A percentile compares a stretch with the other conserved stretches of the same genome.
phyloP scores from a whole-genome alignment of 106 monocot genomes.

The Amphibolis antarctica region DNA sequence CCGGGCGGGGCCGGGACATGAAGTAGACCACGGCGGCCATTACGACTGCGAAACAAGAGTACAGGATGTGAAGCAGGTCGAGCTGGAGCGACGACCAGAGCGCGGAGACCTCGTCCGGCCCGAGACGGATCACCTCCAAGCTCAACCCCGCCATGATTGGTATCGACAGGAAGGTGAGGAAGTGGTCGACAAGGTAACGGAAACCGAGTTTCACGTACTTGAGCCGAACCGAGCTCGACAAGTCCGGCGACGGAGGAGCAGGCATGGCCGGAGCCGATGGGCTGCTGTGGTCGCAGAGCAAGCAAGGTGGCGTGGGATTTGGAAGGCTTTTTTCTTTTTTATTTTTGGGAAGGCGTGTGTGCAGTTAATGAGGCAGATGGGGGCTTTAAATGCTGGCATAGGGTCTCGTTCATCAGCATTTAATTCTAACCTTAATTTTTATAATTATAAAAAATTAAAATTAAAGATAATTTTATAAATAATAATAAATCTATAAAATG shows the following conservation, averaged over 20 bases:
- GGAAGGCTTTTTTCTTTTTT: too few relatives aligned
- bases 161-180: slow-evolving; percentile 26
- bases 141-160: background rate
- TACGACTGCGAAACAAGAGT: slow-evolving; percentile 1
- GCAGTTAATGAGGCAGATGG: too few relatives aligned
- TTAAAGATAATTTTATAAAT: too few relatives aligned
- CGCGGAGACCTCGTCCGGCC: background rate
- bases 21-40: slow-evolving; percentile 7
- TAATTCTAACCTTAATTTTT: too few relatives aligned
- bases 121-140: background rate
- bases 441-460: too few relatives aligned
- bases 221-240: background rate
- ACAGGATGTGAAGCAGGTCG: slow-evolving; percentile 2
- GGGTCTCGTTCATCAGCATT: too few relatives aligned
- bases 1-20: slow-evolving; percentile 13
- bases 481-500: too few relatives aligned
- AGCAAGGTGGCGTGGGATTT: too few relatives aligned
- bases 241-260: background rate
- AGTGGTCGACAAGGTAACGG: slow-evolving; percentile 61
- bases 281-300: too few relatives aligned
- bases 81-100: background rate
- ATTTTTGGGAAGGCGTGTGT: too few relatives aligned
- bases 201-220: slow-evolving; percentile 76
- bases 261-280: too few relatives aligned
- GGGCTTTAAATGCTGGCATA: too few relatives aligned